Percentiles rank a stretch among this genome's conserved stretches.
Conservation (phyloP, 441 rosid genomes). For the Erodium chrysanthum region DNA sequence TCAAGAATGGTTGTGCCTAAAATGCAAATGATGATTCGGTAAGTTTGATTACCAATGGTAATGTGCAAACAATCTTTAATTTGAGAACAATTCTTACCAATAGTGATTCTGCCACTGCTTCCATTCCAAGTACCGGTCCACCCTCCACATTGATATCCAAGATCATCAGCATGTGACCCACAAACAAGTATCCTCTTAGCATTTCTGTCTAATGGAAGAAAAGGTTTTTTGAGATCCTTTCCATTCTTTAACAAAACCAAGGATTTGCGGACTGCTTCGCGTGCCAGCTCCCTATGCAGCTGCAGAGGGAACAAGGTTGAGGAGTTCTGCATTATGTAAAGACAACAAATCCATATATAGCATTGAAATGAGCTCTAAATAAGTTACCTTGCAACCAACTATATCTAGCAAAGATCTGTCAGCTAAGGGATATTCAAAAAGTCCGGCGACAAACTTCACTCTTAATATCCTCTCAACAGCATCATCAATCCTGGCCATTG, state of each 20-base stretch:
- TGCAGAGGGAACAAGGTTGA: constrained; percentile 30
- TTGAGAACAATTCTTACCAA: constrained; percentile 34
- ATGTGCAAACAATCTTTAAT: background rate
- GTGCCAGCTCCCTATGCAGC: constrained; percentile 66
- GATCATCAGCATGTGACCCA: constrained; percentile 79
- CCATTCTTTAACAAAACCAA: constrained; percentile 80
- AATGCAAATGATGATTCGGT: constrained; percentile 13
- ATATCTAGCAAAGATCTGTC: constrained; percentile 52
- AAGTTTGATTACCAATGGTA: background rate
- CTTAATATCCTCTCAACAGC: constrained; percentile 82
- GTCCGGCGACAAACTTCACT: constrained; percentile 72
- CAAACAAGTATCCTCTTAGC: constrained; percentile 59
- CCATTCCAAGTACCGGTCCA: constrained; percentile 76
- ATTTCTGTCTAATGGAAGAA: constrained; percentile 60
- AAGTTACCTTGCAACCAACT: constrained; percentile 72
- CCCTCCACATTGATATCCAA: constrained; percentile 89
- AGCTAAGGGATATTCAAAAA: constrained; percentile 65
- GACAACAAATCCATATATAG: background rate
- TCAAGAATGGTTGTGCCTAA: constrained; percentile 80
- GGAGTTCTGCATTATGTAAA: background rate
- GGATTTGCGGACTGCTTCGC: constrained; percentile 84
- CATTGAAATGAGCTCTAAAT: constrained; percentile 7
- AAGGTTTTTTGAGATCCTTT: constrained; percentile 37
- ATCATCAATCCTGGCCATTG: constrained; percentile 59
- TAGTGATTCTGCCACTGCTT: constrained; percentile 58